A percentile compares a stretch with the other conserved stretches of the same genome.
phyloP scores from a whole-genome alignment of 805 yeast species.

The Ogataea pini region DNA sequence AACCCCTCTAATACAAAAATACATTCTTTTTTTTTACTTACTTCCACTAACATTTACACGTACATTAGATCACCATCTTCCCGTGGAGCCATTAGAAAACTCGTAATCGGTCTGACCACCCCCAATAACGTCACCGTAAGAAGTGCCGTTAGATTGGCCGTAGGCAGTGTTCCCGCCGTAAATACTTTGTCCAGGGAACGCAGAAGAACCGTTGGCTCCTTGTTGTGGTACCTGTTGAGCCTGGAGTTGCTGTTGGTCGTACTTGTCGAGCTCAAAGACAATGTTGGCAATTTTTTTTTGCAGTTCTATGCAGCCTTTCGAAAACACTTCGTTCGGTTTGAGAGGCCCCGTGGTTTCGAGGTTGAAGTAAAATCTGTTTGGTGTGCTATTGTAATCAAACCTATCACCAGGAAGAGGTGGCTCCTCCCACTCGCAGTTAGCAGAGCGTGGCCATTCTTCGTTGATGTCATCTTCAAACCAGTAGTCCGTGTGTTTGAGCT shows the following conservation, averaged over 20 bases:
- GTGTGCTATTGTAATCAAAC: slow-evolving; percentile 82
- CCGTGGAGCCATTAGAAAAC: slow-evolving; percentile 29
- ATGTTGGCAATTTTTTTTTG: slow-evolving; percentile 91
- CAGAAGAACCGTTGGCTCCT: slow-evolving; percentile 27
- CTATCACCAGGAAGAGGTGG: slow-evolving; percentile 85
- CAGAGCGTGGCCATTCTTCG: slow-evolving; percentile 90
- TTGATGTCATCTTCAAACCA: slow-evolving; percentile 93
- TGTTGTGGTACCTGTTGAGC: slow-evolving; percentile 38
- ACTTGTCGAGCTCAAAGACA: slow-evolving; percentile 62
- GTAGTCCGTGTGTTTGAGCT: slow-evolving; percentile 89
- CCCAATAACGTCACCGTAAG: slow-evolving; percentile 18
- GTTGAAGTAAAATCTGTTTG: slow-evolving; percentile 79
- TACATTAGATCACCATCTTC: slow-evolving; percentile 33
- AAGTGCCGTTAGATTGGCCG: slow-evolving; percentile 23
- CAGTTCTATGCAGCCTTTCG: slow-evolving; percentile 78
- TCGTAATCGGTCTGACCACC: slow-evolving; percentile 31
- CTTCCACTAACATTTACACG: slow-evolving; percentile 1
- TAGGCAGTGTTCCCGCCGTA: slow-evolving; percentile 34
- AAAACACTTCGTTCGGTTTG: slow-evolving; percentile 85
- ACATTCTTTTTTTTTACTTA: background rate
- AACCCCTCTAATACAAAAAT: background rate
- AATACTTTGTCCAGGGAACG: slow-evolving; percentile 22
- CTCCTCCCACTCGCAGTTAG: slow-evolving; percentile 94
- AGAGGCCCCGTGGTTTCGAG: slow-evolving; percentile 92
- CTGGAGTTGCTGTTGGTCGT: slow-evolving; percentile 37